Evolutionary conservation across 2,329 filamentous ascomycete species (phyloP).

Genomic region (Apiospora rasikravindrae): DNA sequence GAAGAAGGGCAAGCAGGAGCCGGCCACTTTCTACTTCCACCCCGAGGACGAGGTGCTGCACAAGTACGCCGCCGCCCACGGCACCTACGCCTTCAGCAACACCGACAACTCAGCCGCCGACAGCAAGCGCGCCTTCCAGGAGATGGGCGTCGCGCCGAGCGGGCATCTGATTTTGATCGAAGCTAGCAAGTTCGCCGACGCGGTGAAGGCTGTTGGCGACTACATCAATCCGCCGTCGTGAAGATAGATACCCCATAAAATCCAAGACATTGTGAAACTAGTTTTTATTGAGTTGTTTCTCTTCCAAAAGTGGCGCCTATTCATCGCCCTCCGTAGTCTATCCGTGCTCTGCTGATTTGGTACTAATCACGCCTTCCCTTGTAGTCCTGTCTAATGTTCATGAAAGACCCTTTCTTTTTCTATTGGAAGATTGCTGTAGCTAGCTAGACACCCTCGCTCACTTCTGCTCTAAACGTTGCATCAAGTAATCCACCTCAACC

Average conservation of each 20-base stretch:
- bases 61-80: constrained; percentile 72
- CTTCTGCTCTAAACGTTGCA: constrained; percentile 64
- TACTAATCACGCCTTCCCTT: background rate
- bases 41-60: constrained; percentile 92
- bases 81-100: constrained; percentile 79
- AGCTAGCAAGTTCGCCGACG: constrained; percentile 73
- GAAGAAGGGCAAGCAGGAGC: constrained; percentile 70
- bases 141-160: constrained; percentile 83
- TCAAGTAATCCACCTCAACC: constrained; percentile 96
- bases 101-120: constrained; percentile 83
- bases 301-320: background rate
- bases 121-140: constrained; percentile 93
- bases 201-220: constrained; percentile 76
- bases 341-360: background rate
- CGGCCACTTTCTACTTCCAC: constrained; percentile 86
- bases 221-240: constrained; percentile 65
- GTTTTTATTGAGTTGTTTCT: background rate
- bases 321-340: background rate
- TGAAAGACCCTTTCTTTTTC: background rate
- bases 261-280: constrained; percentile 14
- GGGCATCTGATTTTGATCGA: constrained; percentile 90
- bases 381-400: background rate
- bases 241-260: constrained; percentile 28
- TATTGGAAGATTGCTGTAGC: background rate
- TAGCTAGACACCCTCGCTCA: background rate